These are phyloP conservation scores for Kodamaea sp. DNA, from an alignment of 1,139 yeast species.

Conservation along the genomic window DNA sequence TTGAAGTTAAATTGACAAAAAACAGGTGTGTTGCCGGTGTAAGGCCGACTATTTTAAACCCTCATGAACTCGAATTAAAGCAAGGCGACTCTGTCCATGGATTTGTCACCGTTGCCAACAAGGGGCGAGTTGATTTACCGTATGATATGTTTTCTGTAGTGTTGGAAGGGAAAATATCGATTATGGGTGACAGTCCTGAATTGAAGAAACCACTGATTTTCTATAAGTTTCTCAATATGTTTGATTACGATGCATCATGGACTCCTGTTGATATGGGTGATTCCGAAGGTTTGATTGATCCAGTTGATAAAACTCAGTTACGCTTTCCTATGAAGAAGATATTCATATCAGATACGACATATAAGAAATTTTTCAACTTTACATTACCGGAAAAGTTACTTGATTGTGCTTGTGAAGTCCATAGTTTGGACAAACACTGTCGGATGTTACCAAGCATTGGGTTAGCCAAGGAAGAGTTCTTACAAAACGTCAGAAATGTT, in stretches of 20 bases:
- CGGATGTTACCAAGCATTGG: slow-evolving; percentile 37
- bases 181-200: slow-evolving; percentile 11
- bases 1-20: slow-evolving; percentile 19
- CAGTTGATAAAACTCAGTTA: slow-evolving; percentile 25
- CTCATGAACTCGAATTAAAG: slow-evolving; percentile 16
- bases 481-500: slow-evolving; percentile 22
- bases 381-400: slow-evolving; percentile 34
- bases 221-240: slow-evolving; percentile 27
- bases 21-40: slow-evolving; percentile 16
- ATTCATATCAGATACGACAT: slow-evolving; percentile 30
- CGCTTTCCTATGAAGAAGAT: slow-evolving; percentile 23
- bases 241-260: slow-evolving; percentile 26
- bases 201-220: slow-evolving; percentile 13
- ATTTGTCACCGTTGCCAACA: slow-evolving; percentile 44
- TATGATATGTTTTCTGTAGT: slow-evolving; percentile 60
- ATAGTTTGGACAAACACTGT: slow-evolving; percentile 33
- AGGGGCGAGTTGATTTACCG: slow-evolving; percentile 34
- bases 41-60: slow-evolving; percentile 14
- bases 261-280: slow-evolving; percentile 16
- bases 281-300: slow-evolving; percentile 20
- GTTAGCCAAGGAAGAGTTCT: slow-evolving; percentile 20
- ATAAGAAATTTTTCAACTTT: slow-evolving; percentile 40
- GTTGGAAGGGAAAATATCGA: slow-evolving; percentile 44
- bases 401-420: slow-evolving; percentile 34
- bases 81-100: slow-evolving; percentile 43